Evolutionary conservation across 495 filamentous ascomycete genomes (phyloP).

Genomic region (Hyaloscypha variabilis): DNA sequence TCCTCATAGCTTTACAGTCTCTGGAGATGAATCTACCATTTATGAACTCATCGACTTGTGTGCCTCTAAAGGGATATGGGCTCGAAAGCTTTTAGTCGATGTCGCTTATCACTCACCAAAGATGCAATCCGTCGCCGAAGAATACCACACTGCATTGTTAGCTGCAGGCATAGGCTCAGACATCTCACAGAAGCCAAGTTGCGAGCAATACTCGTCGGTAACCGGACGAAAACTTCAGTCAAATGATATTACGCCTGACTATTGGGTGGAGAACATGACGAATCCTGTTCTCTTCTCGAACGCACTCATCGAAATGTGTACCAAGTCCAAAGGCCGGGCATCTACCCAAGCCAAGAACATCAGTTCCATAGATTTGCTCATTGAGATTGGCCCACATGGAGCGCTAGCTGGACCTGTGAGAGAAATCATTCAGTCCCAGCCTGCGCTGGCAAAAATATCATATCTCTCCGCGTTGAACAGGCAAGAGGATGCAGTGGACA

Average conservation of each 20-base stretch:
- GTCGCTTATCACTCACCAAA: slow-evolving; percentile 68
- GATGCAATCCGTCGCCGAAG: slow-evolving; percentile 51
- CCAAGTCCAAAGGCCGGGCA: slow-evolving; percentile 34
- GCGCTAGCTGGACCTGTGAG: slow-evolving; percentile 65
- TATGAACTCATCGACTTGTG: slow-evolving; percentile 48
- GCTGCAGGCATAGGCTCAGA: slow-evolving; percentile 34
- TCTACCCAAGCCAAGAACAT: background rate
- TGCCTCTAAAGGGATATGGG: slow-evolving; percentile 50
- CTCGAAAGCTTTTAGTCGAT: slow-evolving; percentile 56
- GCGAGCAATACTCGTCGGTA: slow-evolving; percentile 42
- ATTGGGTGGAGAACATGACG: slow-evolving; percentile 61
- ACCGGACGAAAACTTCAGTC: slow-evolving; percentile 36
- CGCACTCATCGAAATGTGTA: slow-evolving; percentile 34
- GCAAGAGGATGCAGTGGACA: slow-evolving; percentile 51
- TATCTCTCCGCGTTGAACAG: slow-evolving; percentile 45
- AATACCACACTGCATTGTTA: slow-evolving; percentile 32
- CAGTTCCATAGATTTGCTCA: slow-evolving; percentile 39
- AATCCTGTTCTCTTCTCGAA: slow-evolving; percentile 53
- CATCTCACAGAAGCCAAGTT: slow-evolving; percentile 40
- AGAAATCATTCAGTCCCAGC: slow-evolving; percentile 50
- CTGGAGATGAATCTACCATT: slow-evolving; percentile 53
- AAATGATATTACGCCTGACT: slow-evolving; percentile 40
- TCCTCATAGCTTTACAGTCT: slow-evolving; percentile 61
- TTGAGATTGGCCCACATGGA: slow-evolving; percentile 69
- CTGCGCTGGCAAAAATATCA: slow-evolving; percentile 30